phyloP scores from a whole-genome alignment of 371 early-diverging fungal species.

The Mucor racemosus region DNA sequence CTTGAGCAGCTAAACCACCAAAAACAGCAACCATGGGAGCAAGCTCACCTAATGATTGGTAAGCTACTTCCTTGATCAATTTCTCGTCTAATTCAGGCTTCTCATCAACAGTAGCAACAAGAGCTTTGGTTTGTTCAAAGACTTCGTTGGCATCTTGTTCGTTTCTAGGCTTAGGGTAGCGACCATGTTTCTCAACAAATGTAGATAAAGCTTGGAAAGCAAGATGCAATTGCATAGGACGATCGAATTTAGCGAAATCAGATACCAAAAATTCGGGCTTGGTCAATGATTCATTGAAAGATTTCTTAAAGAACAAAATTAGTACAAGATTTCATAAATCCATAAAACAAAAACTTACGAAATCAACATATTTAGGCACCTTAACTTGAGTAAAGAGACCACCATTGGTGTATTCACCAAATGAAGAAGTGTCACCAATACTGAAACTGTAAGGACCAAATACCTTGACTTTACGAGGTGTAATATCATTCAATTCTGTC shows the following conservation, averaged over 20 bases:
- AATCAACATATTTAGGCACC: slow-evolving; percentile 80
- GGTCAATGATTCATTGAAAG: slow-evolving; percentile 77
- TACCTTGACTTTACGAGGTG: slow-evolving; percentile 86
- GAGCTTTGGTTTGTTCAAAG: slow-evolving; percentile 59
- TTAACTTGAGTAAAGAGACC: slow-evolving; percentile 97
- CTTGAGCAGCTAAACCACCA: slow-evolving; percentile 99
- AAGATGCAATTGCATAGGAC: slow-evolving; percentile 89
- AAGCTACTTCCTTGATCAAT: slow-evolving; percentile 86
- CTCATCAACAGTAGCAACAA: slow-evolving; percentile 55
- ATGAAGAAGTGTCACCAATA: slow-evolving; percentile 86
- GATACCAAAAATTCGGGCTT: slow-evolving; percentile 87
- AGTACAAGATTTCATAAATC: not conserved
- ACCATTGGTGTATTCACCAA: slow-evolving; percentile 79
- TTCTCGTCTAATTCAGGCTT: slow-evolving; percentile 87
- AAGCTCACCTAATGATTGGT: slow-evolving; percentile 87
- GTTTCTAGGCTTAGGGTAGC: slow-evolving; percentile 55
- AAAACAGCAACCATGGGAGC: slow-evolving; percentile 98
- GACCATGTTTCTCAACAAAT: slow-evolving; percentile 70
- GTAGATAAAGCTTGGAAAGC: slow-evolving; percentile 92
- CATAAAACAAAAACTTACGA: slow-evolving; percentile 58
- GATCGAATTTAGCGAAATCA: slow-evolving; percentile 98
- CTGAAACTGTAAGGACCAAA: slow-evolving; percentile 94
- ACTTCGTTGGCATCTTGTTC: slow-evolving; percentile 73
- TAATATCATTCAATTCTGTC: slow-evolving; percentile 82
- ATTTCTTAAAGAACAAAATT: slow-evolving; percentile 51